Base-by-base conservation (phyloP, 352 stramenopile genomes). In the Pilasporangium apinafurcum region DNA sequence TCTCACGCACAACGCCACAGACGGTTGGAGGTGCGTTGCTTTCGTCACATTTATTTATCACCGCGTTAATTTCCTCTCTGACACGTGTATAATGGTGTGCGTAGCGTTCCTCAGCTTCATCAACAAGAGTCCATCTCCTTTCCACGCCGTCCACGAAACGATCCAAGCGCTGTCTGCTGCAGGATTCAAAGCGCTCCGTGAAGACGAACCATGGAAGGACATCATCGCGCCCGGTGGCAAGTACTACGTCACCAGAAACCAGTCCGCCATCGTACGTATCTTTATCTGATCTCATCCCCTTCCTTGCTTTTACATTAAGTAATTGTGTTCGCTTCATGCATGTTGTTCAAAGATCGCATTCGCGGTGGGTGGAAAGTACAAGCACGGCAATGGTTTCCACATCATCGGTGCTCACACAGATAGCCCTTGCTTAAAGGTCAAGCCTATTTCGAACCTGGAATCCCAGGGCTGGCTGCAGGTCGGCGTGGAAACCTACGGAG, bases 201-300 rank as follows among this genome's bases (percentile, higher is more conserved):
- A 98, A 50, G 67, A 88, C 24, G 69, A 92, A 33, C 68, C 68
- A 36, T 93, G 74, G 72, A 63, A 70, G 48, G 56, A 68, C 17
- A 42, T 41, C 16, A 48, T 96, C 16, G 39, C 71, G 32, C 66
- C 73, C 5, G 74, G 83, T 29, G 95, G 95, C 44, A 98, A 98
- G 67, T 99, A 99, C 66, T 99, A 92, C 64, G 97, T 97, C 46
- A 98, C 95, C 27, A 71, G 95, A 37, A 98, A 99, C 67, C 92
- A 96, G 63, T 97, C 84, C 22, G 88, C 92, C 17, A 64, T 99
- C 16, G 84, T 98, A 20, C 30, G 57, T 46, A 14, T 27, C 2
- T 24, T 47, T 6, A 10, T 3, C 34, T 12, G 35, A 24, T 25
- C 16, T n/a, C n/a, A n/a, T n/a, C 8, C 26, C 8, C 6, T 14